Conservation (phyloP, 1,284 basidiomycete species). For the Uromyces viciae-fabae region DNA sequence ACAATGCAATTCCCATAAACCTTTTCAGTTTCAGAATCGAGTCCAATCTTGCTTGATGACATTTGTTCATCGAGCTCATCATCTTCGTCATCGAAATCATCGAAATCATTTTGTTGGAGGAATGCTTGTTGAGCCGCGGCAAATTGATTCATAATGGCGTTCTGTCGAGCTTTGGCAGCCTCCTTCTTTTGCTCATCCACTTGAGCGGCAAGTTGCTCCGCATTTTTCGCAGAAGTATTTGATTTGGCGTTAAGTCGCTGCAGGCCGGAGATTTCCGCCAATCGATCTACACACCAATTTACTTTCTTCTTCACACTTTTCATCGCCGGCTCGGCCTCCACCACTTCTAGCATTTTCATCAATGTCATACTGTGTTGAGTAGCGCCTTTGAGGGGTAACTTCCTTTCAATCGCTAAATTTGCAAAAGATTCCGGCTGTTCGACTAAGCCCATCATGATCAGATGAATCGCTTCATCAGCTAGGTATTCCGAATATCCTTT, state of each 20-base stretch:
- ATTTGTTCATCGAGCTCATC: conserved; percentile 61
- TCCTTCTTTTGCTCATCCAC: conserved; percentile 68
- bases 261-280: conserved; percentile 61
- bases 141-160: conserved; percentile 86
- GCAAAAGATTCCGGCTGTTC: conserved; percentile 67
- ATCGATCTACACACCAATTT: conserved; percentile 68
- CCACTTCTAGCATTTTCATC: conserved; percentile 35
- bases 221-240: conserved; percentile 44
- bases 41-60: conserved; percentile 45
- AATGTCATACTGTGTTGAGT: conserved; percentile 35
- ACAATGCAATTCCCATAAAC: conserved; percentile 90
- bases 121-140: conserved; percentile 84
- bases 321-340: conserved; percentile 44
- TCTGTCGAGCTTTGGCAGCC: conserved; percentile 77
- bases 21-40: conserved; percentile 50
- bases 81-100: conserved; percentile 51
- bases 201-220: conserved; percentile 58
- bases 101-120: conserved; percentile 48
- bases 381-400: conserved; percentile 51
- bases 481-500: conserved; percentile 65
- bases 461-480: conserved; percentile 79
- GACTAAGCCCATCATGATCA: conserved; percentile 74
- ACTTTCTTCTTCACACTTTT: conserved; percentile 67
- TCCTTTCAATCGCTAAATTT: conserved; percentile 57
- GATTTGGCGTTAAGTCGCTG: conserved; percentile 55